phyloP scores from a whole-genome alignment of 108 stramenopile species.

The Aureococcus anophagefferens region DNA sequence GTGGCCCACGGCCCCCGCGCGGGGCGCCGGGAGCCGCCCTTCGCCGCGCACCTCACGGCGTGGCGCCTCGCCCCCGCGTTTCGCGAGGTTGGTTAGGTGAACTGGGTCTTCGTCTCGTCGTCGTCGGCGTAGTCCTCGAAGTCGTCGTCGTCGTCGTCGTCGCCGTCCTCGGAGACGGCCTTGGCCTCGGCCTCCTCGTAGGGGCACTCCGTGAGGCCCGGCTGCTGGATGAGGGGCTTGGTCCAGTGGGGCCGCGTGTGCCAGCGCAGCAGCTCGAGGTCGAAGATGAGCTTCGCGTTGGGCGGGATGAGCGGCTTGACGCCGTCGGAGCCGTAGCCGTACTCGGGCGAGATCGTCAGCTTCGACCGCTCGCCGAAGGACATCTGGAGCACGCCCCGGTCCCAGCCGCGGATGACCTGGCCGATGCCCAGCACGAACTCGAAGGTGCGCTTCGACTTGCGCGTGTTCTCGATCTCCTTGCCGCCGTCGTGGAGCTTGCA shows the following conservation, averaged over 20 bases:
- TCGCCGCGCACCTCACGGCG: too few species aligned
- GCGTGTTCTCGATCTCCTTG: slow-evolving; percentile 4
- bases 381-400: slow-evolving; percentile 17
- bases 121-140: too few species aligned
- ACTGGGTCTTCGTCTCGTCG: too few species aligned
- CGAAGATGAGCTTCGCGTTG: slow-evolving; percentile 21
- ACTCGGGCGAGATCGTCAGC: slow-evolving; percentile 10
- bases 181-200: slow-evolving; percentile 4
- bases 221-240: slow-evolving; percentile 16
- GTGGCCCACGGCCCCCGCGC: too few species aligned
- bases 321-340: slow-evolving; percentile 15
- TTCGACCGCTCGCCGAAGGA: slow-evolving; percentile 23
- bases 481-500: background rate
- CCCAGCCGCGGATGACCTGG: slow-evolving; percentile 27
- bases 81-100: too few species aligned
- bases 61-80: too few species aligned
- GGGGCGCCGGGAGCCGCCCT: too few species aligned
- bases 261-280: slow-evolving; percentile 19
- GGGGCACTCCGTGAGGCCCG: slow-evolving; percentile 6
- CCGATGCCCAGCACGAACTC: slow-evolving; percentile 18
- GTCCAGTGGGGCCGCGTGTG: slow-evolving; percentile 8
- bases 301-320: slow-evolving; percentile 16
- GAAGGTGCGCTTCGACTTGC: slow-evolving; percentile 14
- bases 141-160: slow-evolving; percentile 2
- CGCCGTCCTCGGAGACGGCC: background rate